Evolutionary conservation across 768 basidiomycete species (phyloP), one percentile per base, ranked within the genome.

Genomic region (Strobilomyces confusus): DNA sequence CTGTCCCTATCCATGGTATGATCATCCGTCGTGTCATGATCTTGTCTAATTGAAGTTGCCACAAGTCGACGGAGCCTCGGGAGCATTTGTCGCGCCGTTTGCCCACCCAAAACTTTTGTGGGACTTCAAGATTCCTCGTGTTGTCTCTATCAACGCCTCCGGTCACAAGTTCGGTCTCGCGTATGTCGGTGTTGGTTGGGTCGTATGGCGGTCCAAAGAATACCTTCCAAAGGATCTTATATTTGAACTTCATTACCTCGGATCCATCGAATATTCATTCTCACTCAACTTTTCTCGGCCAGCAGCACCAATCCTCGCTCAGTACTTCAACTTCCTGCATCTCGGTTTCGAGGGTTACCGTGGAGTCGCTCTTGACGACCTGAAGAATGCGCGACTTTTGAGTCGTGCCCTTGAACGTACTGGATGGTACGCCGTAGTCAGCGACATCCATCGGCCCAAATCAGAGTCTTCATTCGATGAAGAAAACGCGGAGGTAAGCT

Each of bases 221-320:
- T 73, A 69, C 63, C 75, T 87, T 26, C 86, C 84, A 5, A 83
- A 85, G 62, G 86, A 87, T 56, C 78, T 87, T 56, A 82, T 87
- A 58, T 87, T 87, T 53, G 84, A 78, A 64, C 70, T 79, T 22
- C 74, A 81, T 65, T 80, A 77, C 68, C 71, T 75, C 29, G 75
- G 75, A 41, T 75, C 66, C 34, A 74, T 79, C 52, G 90, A 95
- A 67, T 94, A 93, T 67, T 87, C 87, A 1, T 86, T 83, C 69
- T 82, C 81, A 19, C 71, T 81, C 52, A 81, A 82, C 69, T 82
- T 81, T 66, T 82, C 80, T 44, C 79, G 81, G 15, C 78, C 83
- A 14, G 80, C 81, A 34, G 79, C 80, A 45, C 82, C 82, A 5
- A 80, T 83, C 58, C 75, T 84, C 48, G 79, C 74, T 20, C 82